Percentiles rank a stretch among this genome's conserved stretches.
Conservation (phyloP, 139 green algal genomes). For the Volvox africanus region DNA sequence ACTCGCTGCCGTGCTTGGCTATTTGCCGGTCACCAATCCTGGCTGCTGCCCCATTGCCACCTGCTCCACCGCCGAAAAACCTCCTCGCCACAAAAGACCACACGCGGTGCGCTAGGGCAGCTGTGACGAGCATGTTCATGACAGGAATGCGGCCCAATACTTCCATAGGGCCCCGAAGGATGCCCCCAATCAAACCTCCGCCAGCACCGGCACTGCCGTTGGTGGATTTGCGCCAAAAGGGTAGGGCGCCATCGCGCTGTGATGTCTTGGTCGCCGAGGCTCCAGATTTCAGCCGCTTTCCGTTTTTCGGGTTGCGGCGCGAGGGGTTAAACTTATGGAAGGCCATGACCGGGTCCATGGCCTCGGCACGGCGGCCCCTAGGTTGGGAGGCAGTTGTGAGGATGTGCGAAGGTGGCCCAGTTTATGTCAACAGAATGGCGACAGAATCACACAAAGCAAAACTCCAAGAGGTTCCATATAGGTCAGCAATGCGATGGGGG, state of each 20-base stretch:
- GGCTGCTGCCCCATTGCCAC: background rate
- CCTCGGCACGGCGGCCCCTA: background rate
- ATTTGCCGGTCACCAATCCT: background rate
- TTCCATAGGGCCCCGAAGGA: background rate
- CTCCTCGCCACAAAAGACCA: background rate
- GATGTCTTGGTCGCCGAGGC: background rate
- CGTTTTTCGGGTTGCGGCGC: background rate
- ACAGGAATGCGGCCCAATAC: slow-evolving; percentile 1
- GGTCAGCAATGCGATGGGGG: too few species aligned
- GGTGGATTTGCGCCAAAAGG: background rate
- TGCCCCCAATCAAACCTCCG: background rate
- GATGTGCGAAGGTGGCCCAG: too few species aligned
- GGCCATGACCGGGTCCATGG: background rate
- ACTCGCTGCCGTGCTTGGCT: background rate
- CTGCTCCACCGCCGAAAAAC: background rate
- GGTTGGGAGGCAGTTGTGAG: background rate
- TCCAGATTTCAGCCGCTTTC: background rate
- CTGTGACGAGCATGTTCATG: background rate
- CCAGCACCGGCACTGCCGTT: background rate
- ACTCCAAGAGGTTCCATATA: too few species aligned
- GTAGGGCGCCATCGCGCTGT: background rate
- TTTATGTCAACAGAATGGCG: too few species aligned
- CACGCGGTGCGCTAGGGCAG: slow-evolving; percentile 7
- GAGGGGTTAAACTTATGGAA: slow-evolving; percentile 37
- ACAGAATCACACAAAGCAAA: too few species aligned